Percentiles rank a stretch among this genome's conserved stretches.
phyloP scores from a whole-genome alignment of 2,329 filamentous ascomycete species.

The Colletotrichum melonis region DNA sequence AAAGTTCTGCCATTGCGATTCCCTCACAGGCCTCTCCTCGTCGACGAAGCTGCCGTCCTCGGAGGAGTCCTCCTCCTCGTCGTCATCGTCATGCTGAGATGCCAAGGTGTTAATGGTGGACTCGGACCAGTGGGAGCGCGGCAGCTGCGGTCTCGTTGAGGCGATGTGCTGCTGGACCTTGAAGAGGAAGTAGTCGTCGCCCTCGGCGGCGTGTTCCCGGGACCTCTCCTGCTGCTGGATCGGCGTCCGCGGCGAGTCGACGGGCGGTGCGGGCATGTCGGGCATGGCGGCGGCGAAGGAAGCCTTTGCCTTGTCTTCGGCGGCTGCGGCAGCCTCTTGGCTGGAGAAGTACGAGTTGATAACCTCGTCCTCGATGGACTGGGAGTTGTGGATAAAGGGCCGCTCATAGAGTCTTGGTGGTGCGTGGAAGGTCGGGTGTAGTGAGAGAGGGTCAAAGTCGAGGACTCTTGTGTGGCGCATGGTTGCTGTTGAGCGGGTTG shows the following conservation, averaged over 20 bases:
- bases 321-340: conserved; percentile 13
- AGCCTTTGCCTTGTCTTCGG: conserved; percentile 5
- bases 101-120: conserved; percentile 48
- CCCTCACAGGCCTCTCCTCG: conserved; percentile 26
- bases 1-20: conserved; percentile 44
- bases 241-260: conserved; percentile 35
- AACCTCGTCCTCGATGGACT: conserved; percentile 30
- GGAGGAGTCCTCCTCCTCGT: conserved; percentile 23
- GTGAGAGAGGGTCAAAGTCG: conserved; percentile 36
- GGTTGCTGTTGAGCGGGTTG: conserved; percentile 30
- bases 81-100: conserved; percentile 34
- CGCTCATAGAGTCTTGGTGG: conserved; percentile 36
- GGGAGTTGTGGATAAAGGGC: conserved; percentile 34
- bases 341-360: conserved; percentile 33
- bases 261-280: conserved; percentile 24
- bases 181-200: conserved; percentile 37
- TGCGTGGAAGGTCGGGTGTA: conserved; percentile 37
- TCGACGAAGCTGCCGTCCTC: conserved; percentile 30
- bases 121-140: conserved; percentile 55
- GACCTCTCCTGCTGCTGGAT: conserved; percentile 24
- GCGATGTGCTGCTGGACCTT: conserved; percentile 36
- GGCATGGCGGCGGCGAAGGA: conserved; percentile 18
- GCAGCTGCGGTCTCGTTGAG: conserved; percentile 37
- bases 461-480: conserved; percentile 26
- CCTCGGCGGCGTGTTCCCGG: conserved; percentile 31